Evolutionary conservation across 2,329 filamentous ascomycete genomes (phyloP), one percentile per base, ranked within the genome.

Genomic region (Penicillium sp.): DNA sequence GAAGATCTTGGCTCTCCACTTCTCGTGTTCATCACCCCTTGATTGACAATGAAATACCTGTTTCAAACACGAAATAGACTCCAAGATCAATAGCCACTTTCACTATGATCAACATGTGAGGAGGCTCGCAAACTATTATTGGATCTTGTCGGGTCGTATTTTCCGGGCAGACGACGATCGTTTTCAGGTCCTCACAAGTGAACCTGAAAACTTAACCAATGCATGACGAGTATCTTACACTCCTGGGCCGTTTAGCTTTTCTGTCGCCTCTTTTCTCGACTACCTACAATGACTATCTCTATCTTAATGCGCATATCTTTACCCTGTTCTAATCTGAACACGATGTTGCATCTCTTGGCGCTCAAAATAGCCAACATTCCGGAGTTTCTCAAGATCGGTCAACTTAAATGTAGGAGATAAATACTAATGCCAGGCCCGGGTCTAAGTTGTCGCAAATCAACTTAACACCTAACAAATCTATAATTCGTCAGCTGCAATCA

Each of bases 11-110:
- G 37, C 36, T 24, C 34, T 50, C 48, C 48, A 50, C 48, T 44
- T 28, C 48, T 50, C 48, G 48, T 50, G n/a, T 50, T 50, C 36
- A 33, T 43, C 14, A 33, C 37, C 48, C 48, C 48, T 50, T 33
- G 37, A 42, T 42, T 10, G 19, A 42, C 5, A 9, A 21, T 9
- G 16, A 10, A 21, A 33, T 43, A 26, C 23, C 18, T 13, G 10
- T 19, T 48, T 28, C 3, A 29, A 5, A 31, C n/a, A 19, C 23
- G 23, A 39, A 6, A 31, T 10, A 31, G 5, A 29, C 10, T 11
- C n/a, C 5, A 21, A 44, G 26, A 3, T 29, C 21, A 24, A 5
- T 23, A n/a, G 24, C 10, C 5, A 24, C 1, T 19, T 43, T 16
- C 23, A 10, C 36, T 36, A 6, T 37, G 31, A 24, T 37, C 45